Percentiles rank a stretch among this genome's conserved stretches.
Conservation (phyloP, 805 yeast genomes). For the Wickerhamiella australiensis region DNA sequence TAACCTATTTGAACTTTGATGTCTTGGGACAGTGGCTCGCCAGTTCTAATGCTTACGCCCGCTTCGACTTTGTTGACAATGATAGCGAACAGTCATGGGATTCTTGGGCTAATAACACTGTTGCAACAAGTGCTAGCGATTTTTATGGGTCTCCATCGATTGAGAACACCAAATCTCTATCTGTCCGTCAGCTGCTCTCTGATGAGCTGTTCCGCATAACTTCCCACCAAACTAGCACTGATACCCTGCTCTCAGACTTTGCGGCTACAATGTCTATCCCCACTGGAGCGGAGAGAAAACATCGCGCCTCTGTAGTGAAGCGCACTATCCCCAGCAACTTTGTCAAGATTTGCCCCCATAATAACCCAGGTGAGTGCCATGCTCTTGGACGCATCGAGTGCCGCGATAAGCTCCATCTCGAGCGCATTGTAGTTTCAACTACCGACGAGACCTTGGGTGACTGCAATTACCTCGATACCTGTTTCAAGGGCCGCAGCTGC, state of each 20-base stretch:
- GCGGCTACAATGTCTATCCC: neutral
- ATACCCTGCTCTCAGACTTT: neutral
- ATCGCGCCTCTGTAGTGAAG: neutral
- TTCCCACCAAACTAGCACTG: neutral
- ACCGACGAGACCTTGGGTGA: constrained; percentile 73
- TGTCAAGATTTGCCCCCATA: constrained; percentile 7
- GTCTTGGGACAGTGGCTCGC: neutral
- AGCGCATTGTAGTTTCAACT: constrained; percentile 29
- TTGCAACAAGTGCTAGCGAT: neutral
- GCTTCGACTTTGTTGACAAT: neutral
- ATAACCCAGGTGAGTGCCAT: neutral
- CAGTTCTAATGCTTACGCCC: neutral
- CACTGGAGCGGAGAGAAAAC: neutral
- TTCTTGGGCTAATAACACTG: neutral
- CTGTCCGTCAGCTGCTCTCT: constrained; percentile 2
- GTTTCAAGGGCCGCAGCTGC: constrained; percentile 74
- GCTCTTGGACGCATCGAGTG: neutral
- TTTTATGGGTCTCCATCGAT: neutral
- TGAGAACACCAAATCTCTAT: neutral
- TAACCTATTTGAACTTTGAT: neutral
- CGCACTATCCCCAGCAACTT: neutral
- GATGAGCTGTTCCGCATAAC: neutral
- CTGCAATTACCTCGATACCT: constrained; percentile 87
- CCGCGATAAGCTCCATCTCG: constrained; percentile 23
- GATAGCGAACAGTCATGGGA: constrained; percentile 6